Percentiles rank a stretch among this genome's conserved stretches.
These are phyloP conservation scores for Neonectria neomacrospora DNA, from an alignment of 2,329 filamentous ascomycete species.

Conservation along the genomic window DNA sequence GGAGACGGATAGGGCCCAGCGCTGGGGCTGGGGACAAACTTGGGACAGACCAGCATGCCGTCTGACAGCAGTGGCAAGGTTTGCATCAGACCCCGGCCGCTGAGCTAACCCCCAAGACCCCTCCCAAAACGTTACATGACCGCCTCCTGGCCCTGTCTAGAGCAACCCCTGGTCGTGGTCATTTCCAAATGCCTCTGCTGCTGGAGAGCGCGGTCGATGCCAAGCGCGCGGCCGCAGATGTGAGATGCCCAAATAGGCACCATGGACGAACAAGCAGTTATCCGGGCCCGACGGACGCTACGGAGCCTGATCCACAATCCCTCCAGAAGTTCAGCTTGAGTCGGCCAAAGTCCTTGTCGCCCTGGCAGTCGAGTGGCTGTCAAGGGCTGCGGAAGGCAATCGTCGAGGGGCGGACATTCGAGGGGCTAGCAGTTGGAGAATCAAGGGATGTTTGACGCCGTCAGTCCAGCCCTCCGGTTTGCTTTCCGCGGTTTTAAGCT, in stretches of 20 bases:
- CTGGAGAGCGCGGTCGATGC: conserved; percentile 28
- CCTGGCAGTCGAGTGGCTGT: conserved; percentile 18
- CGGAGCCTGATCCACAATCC: conserved; percentile 24
- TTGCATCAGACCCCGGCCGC: conserved; percentile 21
- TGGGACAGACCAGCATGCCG: conserved; percentile 9
- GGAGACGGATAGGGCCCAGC: conserved; percentile 2
- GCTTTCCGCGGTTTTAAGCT: conserved; percentile 40
- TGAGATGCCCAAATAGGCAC: conserved; percentile 32
- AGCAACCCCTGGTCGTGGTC: conserved; percentile 35
- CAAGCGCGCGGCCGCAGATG: conserved; percentile 31
- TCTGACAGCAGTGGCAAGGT: conserved; percentile 19
- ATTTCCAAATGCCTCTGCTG: conserved; percentile 25
- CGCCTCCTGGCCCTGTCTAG: conserved; percentile 32
- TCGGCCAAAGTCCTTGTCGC: conserved; percentile 16
- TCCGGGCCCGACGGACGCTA: conserved; percentile 24
- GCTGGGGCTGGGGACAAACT: conserved; percentile 3
- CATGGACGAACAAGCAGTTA: conserved; percentile 28
- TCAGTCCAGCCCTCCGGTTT: conserved; percentile 30
- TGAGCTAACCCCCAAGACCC: conserved; percentile 7
- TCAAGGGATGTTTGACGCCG: conserved; percentile 28
- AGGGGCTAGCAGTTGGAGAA: conserved; percentile 26
- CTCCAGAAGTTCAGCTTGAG: conserved; percentile 26
- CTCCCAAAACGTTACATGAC: conserved; percentile 31
- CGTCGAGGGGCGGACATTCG: conserved; percentile 20
- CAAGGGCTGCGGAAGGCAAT: conserved; percentile 8